A percentile compares a stretch with the other conserved stretches of the same genome.
These are phyloP conservation scores for Dactylellina haptotyla DNA, from an alignment of 2,329 filamentous ascomycete species.

Conservation along the genomic window DNA sequence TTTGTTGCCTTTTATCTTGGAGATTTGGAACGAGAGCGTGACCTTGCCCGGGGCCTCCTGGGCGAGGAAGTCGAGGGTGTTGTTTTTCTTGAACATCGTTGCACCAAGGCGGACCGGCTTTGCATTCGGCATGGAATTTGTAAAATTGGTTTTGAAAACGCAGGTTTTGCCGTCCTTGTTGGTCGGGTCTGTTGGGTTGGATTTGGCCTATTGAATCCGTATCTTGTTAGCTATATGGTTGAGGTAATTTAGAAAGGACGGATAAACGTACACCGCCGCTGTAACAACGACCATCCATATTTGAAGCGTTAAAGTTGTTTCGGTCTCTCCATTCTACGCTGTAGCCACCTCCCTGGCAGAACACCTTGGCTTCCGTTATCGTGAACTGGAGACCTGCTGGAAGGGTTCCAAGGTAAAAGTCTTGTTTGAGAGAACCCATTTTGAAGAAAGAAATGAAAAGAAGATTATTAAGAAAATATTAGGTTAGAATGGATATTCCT, in stretches of 20 bases:
- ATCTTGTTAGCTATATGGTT: not conserved
- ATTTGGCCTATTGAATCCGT: not conserved
- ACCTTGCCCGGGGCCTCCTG: too few species aligned
- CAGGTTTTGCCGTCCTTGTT: slow-evolving; percentile 9
- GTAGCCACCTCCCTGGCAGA: slow-evolving; percentile 2
- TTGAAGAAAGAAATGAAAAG: too few species aligned
- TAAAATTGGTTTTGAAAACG: too few species aligned
- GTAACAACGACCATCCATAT: slow-evolving; percentile 11
- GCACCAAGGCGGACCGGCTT: slow-evolving; percentile 9
- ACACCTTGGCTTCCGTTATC: not conserved
- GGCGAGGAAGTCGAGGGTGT: too few species aligned
- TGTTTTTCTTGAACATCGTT: too few species aligned
- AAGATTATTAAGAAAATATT: too few species aligned
- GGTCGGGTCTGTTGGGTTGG: not conserved
- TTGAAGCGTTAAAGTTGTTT: not conserved
- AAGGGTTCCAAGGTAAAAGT: slow-evolving; percentile 6
- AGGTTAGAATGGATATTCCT: too few species aligned
- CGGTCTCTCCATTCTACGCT: slow-evolving; percentile 4
- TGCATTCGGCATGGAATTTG: too few species aligned
- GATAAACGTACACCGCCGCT: not conserved
- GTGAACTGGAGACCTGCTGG: slow-evolving; percentile 12
- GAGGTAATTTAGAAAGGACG: not conserved
- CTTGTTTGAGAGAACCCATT: slow-evolving; percentile 13
- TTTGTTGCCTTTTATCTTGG: not conserved
- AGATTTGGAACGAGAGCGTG: not conserved